Evolutionary conservation across 331 rosid genomes (phyloP).

Genomic region (Quercus phellos): DNA sequence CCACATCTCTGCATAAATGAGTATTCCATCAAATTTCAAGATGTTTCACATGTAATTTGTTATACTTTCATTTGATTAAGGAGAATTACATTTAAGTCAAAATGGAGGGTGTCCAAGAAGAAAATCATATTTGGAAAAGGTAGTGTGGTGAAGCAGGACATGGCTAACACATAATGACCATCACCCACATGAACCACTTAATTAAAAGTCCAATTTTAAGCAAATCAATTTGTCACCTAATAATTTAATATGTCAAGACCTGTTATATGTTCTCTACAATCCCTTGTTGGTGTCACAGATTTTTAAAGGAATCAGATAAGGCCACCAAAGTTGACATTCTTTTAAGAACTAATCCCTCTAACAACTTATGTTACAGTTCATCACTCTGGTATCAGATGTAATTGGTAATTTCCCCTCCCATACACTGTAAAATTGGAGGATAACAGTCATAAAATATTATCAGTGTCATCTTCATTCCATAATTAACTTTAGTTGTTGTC

Average conservation of each 20-base stretch:
- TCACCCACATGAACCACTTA: neutral
- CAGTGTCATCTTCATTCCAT: neutral
- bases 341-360: neutral
- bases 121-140: neutral
- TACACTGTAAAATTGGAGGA: neutral
- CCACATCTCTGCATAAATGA: conserved; percentile 30
- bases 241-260: neutral
- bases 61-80: neutral
- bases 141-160: neutral
- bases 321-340: neutral
- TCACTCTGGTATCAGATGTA: neutral
- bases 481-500: too few species aligned
- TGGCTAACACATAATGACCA: neutral
- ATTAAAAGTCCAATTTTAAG: neutral
- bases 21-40: neutral
- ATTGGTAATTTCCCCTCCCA: neutral
- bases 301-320: neutral
- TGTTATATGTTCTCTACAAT: neutral
- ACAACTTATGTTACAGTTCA: neutral
- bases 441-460: neutral
- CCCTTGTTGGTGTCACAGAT: neutral
- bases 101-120: neutral
- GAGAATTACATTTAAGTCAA: neutral
- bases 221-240: neutral
- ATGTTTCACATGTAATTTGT: neutral